These are phyloP conservation scores for Corylus heterophylla DNA, from an alignment of 306 rosid species.

Conservation along the genomic window DNA sequence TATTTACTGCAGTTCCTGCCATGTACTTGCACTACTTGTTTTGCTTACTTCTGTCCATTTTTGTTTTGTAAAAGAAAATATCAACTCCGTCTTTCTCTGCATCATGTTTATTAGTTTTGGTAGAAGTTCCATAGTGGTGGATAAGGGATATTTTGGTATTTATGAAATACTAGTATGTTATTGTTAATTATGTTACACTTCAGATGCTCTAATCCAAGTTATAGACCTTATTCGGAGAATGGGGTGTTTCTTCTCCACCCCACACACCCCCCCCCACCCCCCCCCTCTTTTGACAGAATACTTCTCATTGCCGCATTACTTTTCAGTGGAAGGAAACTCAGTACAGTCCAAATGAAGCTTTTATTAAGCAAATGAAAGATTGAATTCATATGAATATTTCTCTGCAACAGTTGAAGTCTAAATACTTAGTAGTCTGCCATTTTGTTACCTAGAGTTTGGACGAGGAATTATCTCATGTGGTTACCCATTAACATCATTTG, in stretches of 20 bases:
- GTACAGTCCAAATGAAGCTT: background rate
- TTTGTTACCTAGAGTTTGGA: background rate
- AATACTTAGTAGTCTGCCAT: background rate
- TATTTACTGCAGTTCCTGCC: slow-evolving; percentile 8
- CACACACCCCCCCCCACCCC: no score
- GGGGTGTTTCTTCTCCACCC: background rate
- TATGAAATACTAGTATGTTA: background rate
- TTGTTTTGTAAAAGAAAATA: slow-evolving; percentile 7
- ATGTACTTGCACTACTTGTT: background rate
- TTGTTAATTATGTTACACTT: background rate
- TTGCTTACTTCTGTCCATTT: background rate
- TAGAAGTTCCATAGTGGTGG: background rate
- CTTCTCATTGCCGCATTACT: background rate
- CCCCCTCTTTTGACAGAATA: background rate
- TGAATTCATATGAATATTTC: background rate
- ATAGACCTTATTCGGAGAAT: background rate
- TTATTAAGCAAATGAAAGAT: background rate
- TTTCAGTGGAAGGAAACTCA: background rate
- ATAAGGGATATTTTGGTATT: background rate
- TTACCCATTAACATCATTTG: background rate
- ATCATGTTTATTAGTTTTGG: background rate
- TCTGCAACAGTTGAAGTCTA: no score
- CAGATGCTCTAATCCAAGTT: slow-evolving; percentile 1
- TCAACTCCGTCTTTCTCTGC: slow-evolving; percentile 7
- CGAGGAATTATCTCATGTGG: background rate